Evolutionary conservation across 306 rosid genomes (phyloP).

Genomic region (Benincasa hispida): DNA sequence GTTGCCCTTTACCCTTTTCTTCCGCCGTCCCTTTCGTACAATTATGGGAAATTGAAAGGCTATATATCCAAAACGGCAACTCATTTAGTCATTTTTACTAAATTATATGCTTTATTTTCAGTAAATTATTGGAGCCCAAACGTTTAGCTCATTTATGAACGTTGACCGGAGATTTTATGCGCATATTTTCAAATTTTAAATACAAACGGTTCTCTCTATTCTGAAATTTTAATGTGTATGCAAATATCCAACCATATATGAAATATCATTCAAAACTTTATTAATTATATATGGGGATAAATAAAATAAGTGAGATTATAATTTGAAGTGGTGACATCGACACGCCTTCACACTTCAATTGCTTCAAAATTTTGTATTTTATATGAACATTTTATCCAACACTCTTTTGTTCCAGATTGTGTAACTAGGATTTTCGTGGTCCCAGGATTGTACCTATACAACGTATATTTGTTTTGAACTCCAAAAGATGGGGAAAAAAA

Average conservation of each 20-base stretch:
- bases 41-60: background rate
- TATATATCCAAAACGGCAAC: background rate
- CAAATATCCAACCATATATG: background rate
- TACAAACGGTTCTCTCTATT: background rate
- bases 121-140: background rate
- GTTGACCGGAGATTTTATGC: background rate
- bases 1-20: background rate
- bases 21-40: background rate
- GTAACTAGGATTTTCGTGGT: slow-evolving; percentile 3
- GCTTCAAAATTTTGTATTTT: background rate
- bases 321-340: background rate
- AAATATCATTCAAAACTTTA: background rate
- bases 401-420: background rate
- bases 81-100: background rate
- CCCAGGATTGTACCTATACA: background rate
- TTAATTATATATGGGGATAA: no score
- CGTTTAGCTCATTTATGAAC: background rate
- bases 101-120: background rate
- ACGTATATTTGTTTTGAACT: background rate
- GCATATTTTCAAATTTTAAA: background rate
- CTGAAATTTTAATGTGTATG: background rate
- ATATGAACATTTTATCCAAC: background rate
- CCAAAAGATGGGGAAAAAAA: rapidly evolving
- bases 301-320: background rate
- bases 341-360: background rate